Evolutionary conservation across 2,329 filamentous ascomycete species (phyloP).

Genomic region (Paracoccidioides brasiliensis): DNA sequence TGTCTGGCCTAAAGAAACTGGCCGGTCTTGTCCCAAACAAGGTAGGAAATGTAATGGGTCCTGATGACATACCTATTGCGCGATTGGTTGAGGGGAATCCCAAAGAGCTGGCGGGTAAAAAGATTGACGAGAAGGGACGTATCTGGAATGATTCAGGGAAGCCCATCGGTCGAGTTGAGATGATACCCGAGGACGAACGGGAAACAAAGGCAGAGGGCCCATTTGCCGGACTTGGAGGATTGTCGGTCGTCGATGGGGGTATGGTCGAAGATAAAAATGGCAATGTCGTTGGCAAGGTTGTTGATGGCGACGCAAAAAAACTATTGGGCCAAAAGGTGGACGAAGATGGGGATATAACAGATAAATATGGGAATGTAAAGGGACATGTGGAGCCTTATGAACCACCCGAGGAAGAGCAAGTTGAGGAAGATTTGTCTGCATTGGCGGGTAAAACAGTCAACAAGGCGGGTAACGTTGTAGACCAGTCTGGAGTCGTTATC

Average conservation of each 20-base stretch:
- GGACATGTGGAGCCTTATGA: conserved; percentile 46
- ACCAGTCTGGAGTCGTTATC: conserved; percentile 44
- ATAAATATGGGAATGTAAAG: conserved; percentile 56
- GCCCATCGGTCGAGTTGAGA: conserved; percentile 43
- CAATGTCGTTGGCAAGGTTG: conserved; percentile 58
- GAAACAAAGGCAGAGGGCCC: conserved; percentile 43
- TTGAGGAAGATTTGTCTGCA: conserved; percentile 43
- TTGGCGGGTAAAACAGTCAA: conserved; percentile 51
- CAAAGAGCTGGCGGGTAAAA: conserved; percentile 43
- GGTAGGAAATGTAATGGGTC: conserved; percentile 43
- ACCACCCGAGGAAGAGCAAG: conserved; percentile 33
- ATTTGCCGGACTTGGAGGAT: conserved; percentile 45
- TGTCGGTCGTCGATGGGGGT: conserved; percentile 45
- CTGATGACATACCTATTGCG: conserved; percentile 42
- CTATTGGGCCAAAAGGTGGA: conserved; percentile 64
- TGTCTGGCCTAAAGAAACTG: conserved; percentile 35
- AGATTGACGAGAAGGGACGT: conserved; percentile 42
- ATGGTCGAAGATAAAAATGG: conserved; percentile 63
- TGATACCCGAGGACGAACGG: conserved; percentile 45
- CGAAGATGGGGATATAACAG: conserved; percentile 68
- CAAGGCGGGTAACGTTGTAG: conserved; percentile 50
- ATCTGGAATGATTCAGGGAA: conserved; percentile 46
- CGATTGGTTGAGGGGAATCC: conserved; percentile 44
- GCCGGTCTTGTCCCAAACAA: conserved; percentile 43
- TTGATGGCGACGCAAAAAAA: conserved; percentile 56